These are phyloP conservation scores for Chondrus crispus DNA, from an alignment of 23 red algal species.

Conservation along the genomic window DNA sequence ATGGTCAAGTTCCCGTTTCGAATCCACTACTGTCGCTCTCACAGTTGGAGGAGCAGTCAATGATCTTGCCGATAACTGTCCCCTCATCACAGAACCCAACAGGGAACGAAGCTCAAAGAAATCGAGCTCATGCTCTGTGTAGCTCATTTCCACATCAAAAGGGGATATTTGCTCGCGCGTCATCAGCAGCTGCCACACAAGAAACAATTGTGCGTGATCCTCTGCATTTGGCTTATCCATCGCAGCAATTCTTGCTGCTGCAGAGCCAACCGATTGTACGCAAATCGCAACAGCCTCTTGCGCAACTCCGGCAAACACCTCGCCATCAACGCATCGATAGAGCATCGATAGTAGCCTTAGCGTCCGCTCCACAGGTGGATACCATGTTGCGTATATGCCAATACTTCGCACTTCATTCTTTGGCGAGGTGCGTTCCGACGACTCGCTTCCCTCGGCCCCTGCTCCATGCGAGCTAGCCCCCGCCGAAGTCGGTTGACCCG, in stretches of 20 bases:
- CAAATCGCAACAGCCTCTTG: conserved; percentile 89
- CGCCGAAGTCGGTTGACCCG: not conserved
- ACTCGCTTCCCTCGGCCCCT: not conserved
- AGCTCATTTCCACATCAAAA: conserved; percentile 89
- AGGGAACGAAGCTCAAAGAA: conserved; percentile 70
- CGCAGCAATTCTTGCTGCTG: conserved; percentile 53
- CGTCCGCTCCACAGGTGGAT: conserved; percentile 83
- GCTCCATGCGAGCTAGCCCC: not conserved
- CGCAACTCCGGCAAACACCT: conserved; percentile 89
- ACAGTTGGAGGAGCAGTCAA: conserved; percentile 53
- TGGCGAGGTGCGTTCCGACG: not conserved
- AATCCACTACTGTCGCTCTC: conserved; percentile 63
- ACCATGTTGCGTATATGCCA: conserved; percentile 80
- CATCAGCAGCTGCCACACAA: conserved; percentile 88
- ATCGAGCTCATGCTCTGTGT: conserved; percentile 79
- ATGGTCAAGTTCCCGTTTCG: conserved; percentile 58
- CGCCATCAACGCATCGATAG: conserved; percentile 82
- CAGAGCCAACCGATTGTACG: conserved; percentile 62
- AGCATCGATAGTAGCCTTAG: conserved; percentile 84
- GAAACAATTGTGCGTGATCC: conserved; percentile 89
- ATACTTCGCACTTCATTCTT: conserved; percentile 36
- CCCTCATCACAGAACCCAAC: conserved; percentile 57
- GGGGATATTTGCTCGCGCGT: conserved; percentile 87
- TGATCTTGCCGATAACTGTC: conserved; percentile 69
- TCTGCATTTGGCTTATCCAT: conserved; percentile 31